Evolutionary conservation across 1,284 basidiomycete genomes (phyloP).

Genomic region (Cutaneotrichosporon mucoides): DNA sequence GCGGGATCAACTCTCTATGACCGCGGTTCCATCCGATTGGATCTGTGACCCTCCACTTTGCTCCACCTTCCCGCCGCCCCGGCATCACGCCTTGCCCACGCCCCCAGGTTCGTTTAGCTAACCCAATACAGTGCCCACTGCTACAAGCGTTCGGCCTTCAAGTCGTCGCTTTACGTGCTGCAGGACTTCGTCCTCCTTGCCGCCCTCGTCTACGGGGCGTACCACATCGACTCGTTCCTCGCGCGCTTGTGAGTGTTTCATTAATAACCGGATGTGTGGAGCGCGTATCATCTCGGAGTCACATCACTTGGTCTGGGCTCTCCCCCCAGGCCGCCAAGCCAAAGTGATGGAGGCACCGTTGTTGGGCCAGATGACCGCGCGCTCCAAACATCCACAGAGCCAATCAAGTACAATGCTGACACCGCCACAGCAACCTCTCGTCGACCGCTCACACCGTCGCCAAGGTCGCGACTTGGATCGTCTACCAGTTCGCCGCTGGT

Average conservation of each 20-base stretch:
- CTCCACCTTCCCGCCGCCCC: neutral
- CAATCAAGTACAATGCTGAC: neutral
- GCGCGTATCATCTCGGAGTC: too few relatives aligned
- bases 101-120: neutral
- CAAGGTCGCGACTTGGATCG: slow-evolving; percentile 65
- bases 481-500: slow-evolving; percentile 79
- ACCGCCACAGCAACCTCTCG: slow-evolving; percentile 14
- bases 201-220: slow-evolving; percentile 66
- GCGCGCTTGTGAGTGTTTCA: slow-evolving; percentile 31
- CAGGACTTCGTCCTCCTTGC: slow-evolving; percentile 72
- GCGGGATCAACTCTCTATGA: too few relatives aligned
- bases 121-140: slow-evolving; percentile 66
- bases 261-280: too few relatives aligned
- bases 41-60: too few relatives aligned
- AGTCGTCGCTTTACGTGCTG: slow-evolving; percentile 74
- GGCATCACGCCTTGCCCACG: neutral
- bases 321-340: too few relatives aligned
- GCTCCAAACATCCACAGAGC: too few relatives aligned
- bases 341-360: too few relatives aligned
- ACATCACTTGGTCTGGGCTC: too few relatives aligned
- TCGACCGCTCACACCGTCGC: slow-evolving; percentile 59
- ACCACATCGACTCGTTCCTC: slow-evolving; percentile 60
- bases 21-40: too few relatives aligned
- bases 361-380: too few relatives aligned
- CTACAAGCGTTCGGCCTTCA: slow-evolving; percentile 82